A percentile compares a stretch with the other conserved stretches of the same genome.
Evolutionary conservation across 208 protist species (phyloP).

Genomic region (Leishmania tarentolae): DNA sequence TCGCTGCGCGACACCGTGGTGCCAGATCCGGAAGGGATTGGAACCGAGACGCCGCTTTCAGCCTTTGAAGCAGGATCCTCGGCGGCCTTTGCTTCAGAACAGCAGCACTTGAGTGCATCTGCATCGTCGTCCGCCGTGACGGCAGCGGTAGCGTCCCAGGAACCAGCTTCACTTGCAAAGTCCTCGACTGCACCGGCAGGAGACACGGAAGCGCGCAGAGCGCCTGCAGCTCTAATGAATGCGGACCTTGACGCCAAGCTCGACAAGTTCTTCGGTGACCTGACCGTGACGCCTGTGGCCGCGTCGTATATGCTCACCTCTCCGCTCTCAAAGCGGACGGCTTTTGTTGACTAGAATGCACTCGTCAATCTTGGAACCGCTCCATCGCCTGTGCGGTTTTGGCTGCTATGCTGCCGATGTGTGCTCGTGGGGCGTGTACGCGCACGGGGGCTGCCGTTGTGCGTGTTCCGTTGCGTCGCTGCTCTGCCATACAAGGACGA

Average conservation of each 20-base stretch:
- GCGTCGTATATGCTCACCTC: not conserved
- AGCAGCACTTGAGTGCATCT: not conserved
- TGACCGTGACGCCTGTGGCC: conserved; percentile 3
- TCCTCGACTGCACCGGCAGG: not conserved
- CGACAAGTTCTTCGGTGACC: conserved; percentile 68
- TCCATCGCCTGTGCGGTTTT: not conserved
- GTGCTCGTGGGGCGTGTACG: not conserved
- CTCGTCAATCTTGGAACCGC: not conserved
- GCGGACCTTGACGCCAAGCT: conserved; percentile 71
- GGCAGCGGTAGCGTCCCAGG: not conserved
- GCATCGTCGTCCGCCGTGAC: not conserved
- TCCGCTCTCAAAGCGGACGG: conserved; percentile 9
- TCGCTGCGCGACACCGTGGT: conserved; percentile 23
- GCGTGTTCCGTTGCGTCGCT: not conserved
- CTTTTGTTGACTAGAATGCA: not conserved
- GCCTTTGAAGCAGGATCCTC: not conserved
- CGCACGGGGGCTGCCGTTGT: not conserved
- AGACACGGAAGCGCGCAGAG: not conserved
- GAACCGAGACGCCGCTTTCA: not conserved
- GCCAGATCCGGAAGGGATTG: not conserved
- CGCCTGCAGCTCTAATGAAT: conserved; percentile 21
- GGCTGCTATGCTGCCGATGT: not conserved
- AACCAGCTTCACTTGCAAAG: conserved; percentile 5
- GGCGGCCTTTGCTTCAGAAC: not conserved
- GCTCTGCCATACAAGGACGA: not conserved